A percentile compares a stretch with the other conserved stretches of the same genome.
phyloP scores from a whole-genome alignment of 805 yeast genomes.

The Wickerhamiella parazyma region DNA sequence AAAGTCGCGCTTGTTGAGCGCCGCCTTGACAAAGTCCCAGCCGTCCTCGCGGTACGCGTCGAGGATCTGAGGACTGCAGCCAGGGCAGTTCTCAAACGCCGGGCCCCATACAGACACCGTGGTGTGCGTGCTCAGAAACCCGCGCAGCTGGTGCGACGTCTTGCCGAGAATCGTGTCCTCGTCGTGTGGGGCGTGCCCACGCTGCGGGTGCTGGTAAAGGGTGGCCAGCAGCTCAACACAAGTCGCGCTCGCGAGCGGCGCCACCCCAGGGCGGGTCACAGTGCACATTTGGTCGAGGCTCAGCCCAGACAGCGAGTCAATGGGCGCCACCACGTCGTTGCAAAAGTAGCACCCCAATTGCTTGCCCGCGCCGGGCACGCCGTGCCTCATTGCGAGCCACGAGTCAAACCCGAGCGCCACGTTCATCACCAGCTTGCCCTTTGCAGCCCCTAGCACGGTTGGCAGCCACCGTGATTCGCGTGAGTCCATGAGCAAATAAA shows the following conservation, averaged over 20 bases:
- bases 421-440: conserved; percentile 64
- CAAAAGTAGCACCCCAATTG: conserved; percentile 90
- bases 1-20: conserved; percentile 51
- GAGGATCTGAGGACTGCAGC: conserved; percentile 57
- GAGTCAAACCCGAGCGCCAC: conserved; percentile 95
- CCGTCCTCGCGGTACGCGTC: conserved; percentile 38
- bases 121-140: conserved; percentile 56
- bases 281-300: conserved; percentile 98
- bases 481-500: conserved; percentile 81
- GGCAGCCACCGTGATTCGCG: conserved; percentile 98
- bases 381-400: conserved; percentile 89
- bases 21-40: conserved; percentile 70
- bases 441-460: conserved; percentile 57
- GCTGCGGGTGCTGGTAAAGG: conserved; percentile 49
- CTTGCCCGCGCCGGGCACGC: conserved; percentile 27
- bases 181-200: conserved; percentile 33
- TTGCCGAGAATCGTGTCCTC: conserved; percentile 43
- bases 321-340: conserved; percentile 89
- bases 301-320: conserved; percentile 72
- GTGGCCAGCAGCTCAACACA: conserved; percentile 78
- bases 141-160: conserved; percentile 83
- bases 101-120: conserved; percentile 56
- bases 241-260: conserved; percentile 69
- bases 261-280: conserved; percentile 93
- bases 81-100: conserved; percentile 69